Evolutionary conservation across 345 rosid genomes (phyloP).

Genomic region (Adansonia digitata): DNA sequence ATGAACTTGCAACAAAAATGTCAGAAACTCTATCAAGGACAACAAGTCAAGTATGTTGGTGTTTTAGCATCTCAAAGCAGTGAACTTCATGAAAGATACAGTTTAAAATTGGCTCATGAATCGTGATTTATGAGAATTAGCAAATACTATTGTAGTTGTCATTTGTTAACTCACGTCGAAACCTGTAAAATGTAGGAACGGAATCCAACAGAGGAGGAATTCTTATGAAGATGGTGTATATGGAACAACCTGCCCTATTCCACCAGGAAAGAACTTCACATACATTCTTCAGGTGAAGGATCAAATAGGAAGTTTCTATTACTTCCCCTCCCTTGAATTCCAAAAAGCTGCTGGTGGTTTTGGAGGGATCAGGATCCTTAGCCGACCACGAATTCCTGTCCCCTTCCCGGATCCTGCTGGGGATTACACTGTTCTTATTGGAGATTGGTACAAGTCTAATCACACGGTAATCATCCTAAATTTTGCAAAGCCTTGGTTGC

Average conservation of each 20-base stretch:
- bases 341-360: constrained; percentile 81
- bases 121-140: neutral
- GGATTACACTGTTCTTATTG: constrained; percentile 61
- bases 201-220: constrained; percentile 68
- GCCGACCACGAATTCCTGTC: constrained; percentile 64
- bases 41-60: neutral
- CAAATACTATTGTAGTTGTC: neutral
- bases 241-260: constrained; percentile 78
- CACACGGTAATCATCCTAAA: constrained; percentile 48
- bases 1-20: neutral
- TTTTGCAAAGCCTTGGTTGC: neutral
- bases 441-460: constrained; percentile 69
- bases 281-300: constrained; percentile 74
- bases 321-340: constrained; percentile 70
- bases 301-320: constrained; percentile 73
- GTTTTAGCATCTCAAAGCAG: neutral
- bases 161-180: neutral
- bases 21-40: neutral
- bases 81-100: neutral
- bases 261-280: constrained; percentile 66
- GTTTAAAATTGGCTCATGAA: neutral
- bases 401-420: constrained; percentile 60
- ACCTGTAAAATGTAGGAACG: constrained; percentile 45
- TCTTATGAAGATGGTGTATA: constrained; percentile 60
- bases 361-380: constrained; percentile 66